Evolutionary conservation across 2,329 filamentous ascomycete species (phyloP).

Genomic region (Aschersonia sp.): DNA sequence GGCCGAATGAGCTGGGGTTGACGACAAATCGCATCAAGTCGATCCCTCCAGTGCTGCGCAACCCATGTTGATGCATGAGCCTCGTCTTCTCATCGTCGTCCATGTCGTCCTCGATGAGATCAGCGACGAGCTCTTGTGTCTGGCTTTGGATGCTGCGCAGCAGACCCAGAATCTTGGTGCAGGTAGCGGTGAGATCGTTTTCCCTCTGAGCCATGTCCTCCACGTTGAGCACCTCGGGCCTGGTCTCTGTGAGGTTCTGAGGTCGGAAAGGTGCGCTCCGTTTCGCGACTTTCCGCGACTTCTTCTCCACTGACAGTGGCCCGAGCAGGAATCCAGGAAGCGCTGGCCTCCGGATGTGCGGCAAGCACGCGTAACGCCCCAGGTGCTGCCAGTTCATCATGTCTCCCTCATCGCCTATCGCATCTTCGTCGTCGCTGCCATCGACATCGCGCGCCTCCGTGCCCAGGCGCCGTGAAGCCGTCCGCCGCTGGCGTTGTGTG

Average conservation of each 20-base stretch:
- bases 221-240: constrained; percentile 63
- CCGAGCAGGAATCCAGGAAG: constrained; percentile 77
- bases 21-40: constrained; percentile 77
- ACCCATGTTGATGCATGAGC: constrained; percentile 49
- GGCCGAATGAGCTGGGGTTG: constrained; percentile 80
- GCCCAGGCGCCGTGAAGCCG: constrained; percentile 10
- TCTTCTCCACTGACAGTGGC: constrained; percentile 79
- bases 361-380: constrained; percentile 63
- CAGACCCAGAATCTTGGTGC: constrained; percentile 54
- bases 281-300: constrained; percentile 54
- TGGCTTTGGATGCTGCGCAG: constrained; percentile 35
- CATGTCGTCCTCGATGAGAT: constrained; percentile 29
- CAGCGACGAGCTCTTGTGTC: constrained; percentile 29
- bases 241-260: constrained; percentile 52
- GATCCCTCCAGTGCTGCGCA: constrained; percentile 57
- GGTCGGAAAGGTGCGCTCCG: constrained; percentile 57
- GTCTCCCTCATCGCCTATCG: constrained; percentile 59
- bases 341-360: constrained; percentile 57
- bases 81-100: constrained; percentile 28
- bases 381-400: constrained; percentile 77
- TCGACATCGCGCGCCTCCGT: constrained; percentile 25
- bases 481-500: constrained; percentile 31
- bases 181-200: constrained; percentile 66
- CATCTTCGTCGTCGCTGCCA: constrained; percentile 37
- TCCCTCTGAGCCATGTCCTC: constrained; percentile 65